phyloP scores from a whole-genome alignment of 306 rosid species.

The Morella rubra region DNA sequence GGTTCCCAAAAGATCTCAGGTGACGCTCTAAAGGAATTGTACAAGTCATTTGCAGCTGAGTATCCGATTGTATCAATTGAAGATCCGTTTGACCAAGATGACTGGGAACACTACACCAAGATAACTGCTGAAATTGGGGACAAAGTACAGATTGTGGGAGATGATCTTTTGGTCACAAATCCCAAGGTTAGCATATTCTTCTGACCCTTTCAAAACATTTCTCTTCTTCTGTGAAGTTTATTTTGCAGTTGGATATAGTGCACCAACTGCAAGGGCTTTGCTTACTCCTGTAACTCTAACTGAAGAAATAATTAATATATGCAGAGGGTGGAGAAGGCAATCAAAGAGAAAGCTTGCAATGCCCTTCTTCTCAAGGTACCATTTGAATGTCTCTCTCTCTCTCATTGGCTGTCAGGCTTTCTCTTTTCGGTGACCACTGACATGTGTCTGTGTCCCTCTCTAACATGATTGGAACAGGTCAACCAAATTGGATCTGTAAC shows the following conservation, averaged over 20 bases:
- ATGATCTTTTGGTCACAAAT: slow-evolving; percentile 97
- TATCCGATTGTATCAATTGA: slow-evolving; percentile 97
- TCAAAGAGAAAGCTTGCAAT: slow-evolving; percentile 75
- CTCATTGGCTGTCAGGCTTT: background rate
- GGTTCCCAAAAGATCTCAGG: slow-evolving; percentile 85
- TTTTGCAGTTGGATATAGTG: background rate
- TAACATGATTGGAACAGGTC: slow-evolving; percentile 48
- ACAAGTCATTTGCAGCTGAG: slow-evolving; percentile 84
- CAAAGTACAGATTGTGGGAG: slow-evolving; percentile 92
- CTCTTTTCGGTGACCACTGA: background rate
- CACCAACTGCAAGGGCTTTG: background rate
- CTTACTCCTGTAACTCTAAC: background rate
- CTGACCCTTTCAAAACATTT: slow-evolving; percentile 2
- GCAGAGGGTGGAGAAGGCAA: slow-evolving; percentile 97
- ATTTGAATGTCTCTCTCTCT: background rate
- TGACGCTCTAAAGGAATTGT: slow-evolving; percentile 73
- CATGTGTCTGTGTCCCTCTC: background rate
- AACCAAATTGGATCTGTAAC: slow-evolving; percentile 97
- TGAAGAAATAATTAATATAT: slow-evolving; percentile 5
- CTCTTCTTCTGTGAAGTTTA: background rate
- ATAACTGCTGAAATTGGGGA: slow-evolving; percentile 73
- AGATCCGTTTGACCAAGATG: slow-evolving; percentile 99
- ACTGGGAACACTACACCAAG: slow-evolving; percentile 94
- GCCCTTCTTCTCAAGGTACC: slow-evolving; percentile 95
- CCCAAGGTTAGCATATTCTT: slow-evolving; percentile 61